phyloP scores from a whole-genome alignment of 1,284 basidiomycete species.

The Porodaedalea pini region DNA sequence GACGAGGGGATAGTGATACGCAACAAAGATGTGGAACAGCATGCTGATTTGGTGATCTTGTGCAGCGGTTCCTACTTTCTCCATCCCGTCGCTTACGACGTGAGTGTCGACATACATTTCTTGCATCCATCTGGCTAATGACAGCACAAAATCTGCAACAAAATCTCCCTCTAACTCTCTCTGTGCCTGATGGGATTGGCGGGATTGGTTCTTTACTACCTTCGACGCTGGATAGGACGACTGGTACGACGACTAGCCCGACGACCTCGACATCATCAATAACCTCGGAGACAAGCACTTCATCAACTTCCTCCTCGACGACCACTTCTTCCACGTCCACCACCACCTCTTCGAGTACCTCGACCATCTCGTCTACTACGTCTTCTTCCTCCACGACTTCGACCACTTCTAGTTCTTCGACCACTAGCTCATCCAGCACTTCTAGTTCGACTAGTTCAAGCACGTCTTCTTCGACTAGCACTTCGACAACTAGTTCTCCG shows the following conservation, averaged over 20 bases:
- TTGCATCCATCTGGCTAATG: neutral
- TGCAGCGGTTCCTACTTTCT: neutral
- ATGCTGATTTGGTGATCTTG: conserved; percentile 2
- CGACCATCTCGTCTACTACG: conserved; percentile 7
- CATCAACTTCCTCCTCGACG: neutral
- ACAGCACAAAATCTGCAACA: neutral
- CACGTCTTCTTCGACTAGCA: conserved; percentile 10
- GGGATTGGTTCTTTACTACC: too few relatives aligned
- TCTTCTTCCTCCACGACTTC: neutral
- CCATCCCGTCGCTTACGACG: neutral
- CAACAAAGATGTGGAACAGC: neutral
- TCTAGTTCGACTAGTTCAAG: too few relatives aligned
- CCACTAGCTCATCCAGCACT: conserved; percentile 22
- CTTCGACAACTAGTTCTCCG: too few relatives aligned
- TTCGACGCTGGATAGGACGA: neutral
- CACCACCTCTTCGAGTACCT: neutral
- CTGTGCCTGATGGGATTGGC: too few relatives aligned
- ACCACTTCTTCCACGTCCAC: neutral
- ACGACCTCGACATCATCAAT: too few relatives aligned
- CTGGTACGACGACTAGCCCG: neutral
- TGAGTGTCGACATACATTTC: neutral
- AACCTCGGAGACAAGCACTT: too few relatives aligned
- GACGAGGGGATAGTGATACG: neutral
- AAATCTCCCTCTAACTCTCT: too few relatives aligned
- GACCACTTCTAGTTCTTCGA: conserved; percentile 20